These are phyloP conservation scores for Trametopsis cervina DNA, from an alignment of 768 basidiomycete genomes.

Conservation along the genomic window DNA sequence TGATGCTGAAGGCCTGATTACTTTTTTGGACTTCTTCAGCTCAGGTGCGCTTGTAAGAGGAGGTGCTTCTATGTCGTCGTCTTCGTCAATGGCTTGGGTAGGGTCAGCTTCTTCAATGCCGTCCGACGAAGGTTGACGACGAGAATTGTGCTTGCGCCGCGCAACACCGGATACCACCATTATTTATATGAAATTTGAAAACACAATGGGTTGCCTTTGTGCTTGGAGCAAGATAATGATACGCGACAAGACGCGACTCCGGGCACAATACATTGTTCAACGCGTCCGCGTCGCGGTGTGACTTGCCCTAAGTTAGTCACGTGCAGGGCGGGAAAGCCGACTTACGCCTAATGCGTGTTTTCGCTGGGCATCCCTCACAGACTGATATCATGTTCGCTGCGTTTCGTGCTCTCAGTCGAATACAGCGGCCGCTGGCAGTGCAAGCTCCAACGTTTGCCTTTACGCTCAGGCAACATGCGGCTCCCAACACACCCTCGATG, in stretches of 20 bases:
- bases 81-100: constrained; percentile 25
- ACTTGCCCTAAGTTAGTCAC: not conserved
- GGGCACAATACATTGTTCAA: not conserved
- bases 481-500: constrained; percentile 3
- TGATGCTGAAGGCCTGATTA: constrained; percentile 10
- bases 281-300: constrained; percentile 8
- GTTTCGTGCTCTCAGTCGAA: constrained; percentile 13
- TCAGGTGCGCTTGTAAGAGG: constrained; percentile 9
- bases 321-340: constrained; percentile 7
- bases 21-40: constrained; percentile 1
- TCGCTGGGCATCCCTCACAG: constrained; percentile 1
- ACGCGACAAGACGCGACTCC: constrained; percentile 18
- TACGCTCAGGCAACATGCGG: constrained; percentile 1
- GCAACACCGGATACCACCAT: too few relatives aligned
- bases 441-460: constrained; percentile 1
- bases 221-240: too few relatives aligned
- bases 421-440: constrained; percentile 1
- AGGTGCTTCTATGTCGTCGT: constrained; percentile 27
- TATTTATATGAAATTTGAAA: too few relatives aligned
- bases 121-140: constrained; percentile 35
- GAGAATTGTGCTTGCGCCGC: constrained; percentile 10
- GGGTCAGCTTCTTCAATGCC: constrained; percentile 36
- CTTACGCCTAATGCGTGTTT: not conserved
- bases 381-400: constrained; percentile 18
- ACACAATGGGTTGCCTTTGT: not conserved